Evolutionary conservation across 495 filamentous ascomycete species (phyloP).

Genomic region (Parmelia sp.): DNA sequence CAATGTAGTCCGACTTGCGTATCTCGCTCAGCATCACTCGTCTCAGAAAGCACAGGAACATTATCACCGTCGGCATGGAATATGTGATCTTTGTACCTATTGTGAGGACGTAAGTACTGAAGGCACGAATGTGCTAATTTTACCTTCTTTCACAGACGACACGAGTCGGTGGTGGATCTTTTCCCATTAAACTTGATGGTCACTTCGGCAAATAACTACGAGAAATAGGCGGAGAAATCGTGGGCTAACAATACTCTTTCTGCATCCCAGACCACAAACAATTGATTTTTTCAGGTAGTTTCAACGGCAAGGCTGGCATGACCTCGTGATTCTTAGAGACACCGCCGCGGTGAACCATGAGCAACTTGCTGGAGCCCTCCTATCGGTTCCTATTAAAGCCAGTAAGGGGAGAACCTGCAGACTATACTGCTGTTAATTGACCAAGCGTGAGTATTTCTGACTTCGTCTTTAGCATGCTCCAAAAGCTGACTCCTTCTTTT

Average conservation of each 20-base stretch:
- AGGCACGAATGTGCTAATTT: too few relatives aligned
- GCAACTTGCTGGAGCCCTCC: neutral
- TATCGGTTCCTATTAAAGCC: neutral
- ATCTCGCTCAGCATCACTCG: too few relatives aligned
- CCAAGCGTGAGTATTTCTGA: conserved; percentile 40
- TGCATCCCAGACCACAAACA: neutral
- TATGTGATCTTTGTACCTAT: too few relatives aligned
- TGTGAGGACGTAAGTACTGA: too few relatives aligned
- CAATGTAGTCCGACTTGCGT: too few relatives aligned
- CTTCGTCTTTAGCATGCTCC: neutral
- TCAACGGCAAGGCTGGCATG: conserved; percentile 84
- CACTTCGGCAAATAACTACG: conserved; percentile 57
- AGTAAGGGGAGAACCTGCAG: neutral
- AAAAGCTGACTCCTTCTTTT: neutral
- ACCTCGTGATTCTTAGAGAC: conserved; percentile 75
- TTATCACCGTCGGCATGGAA: conserved; percentile 82
- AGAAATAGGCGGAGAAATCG: conserved; percentile 52
- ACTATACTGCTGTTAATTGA: conserved; percentile 49
- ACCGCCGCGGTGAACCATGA: conserved; percentile 54
- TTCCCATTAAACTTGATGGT: conserved; percentile 66
- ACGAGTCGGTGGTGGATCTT: conserved; percentile 69
- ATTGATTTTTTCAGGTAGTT: conserved; percentile 43
- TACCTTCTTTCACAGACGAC: too few relatives aligned
- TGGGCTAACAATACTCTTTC: neutral
- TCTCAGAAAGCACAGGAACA: too few relatives aligned